Conservation (phyloP, 345 rosid genomes). For the Erodium maritimum region DNA sequence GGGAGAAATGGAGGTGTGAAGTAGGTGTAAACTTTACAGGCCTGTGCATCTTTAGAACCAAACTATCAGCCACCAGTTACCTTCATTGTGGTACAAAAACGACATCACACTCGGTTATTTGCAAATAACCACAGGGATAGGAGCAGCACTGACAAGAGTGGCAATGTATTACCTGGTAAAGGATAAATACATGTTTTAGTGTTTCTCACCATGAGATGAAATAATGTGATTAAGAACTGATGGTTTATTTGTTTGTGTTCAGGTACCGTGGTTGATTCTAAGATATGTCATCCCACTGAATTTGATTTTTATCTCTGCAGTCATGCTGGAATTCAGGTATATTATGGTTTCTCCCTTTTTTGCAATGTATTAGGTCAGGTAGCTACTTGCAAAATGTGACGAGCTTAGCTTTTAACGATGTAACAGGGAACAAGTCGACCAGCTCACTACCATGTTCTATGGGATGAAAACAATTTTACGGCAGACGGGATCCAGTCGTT, state of each 20-base stretch:
- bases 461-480: constrained; percentile 98
- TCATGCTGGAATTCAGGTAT: constrained; percentile 98
- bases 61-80: constrained; percentile 96
- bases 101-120: constrained; percentile 92
- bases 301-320: constrained; percentile 97
- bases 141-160: constrained; percentile 83
- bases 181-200: background rate
- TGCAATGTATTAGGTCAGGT: too few relatives aligned
- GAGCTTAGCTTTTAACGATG: constrained; percentile 1
- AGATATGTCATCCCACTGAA: constrained; percentile 94
- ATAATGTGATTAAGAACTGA: background rate
- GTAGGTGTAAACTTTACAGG: constrained; percentile 6
- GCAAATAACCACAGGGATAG: constrained; percentile 87
- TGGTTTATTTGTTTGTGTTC: constrained; percentile 5
- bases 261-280: constrained; percentile 95
- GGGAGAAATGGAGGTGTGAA: background rate
- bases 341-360: constrained; percentile 4
- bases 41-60: constrained; percentile 95
- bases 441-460: constrained; percentile 96
- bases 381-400: background rate
- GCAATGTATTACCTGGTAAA: constrained; percentile 86
- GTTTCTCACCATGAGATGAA: background rate
- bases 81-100: constrained; percentile 93
- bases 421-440: constrained; percentile 94
- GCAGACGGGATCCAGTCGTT: constrained; percentile 93